These are phyloP conservation scores for Canariomyces notabilis DNA, from an alignment of 2,329 filamentous ascomycete genomes.

Conservation along the genomic window DNA sequence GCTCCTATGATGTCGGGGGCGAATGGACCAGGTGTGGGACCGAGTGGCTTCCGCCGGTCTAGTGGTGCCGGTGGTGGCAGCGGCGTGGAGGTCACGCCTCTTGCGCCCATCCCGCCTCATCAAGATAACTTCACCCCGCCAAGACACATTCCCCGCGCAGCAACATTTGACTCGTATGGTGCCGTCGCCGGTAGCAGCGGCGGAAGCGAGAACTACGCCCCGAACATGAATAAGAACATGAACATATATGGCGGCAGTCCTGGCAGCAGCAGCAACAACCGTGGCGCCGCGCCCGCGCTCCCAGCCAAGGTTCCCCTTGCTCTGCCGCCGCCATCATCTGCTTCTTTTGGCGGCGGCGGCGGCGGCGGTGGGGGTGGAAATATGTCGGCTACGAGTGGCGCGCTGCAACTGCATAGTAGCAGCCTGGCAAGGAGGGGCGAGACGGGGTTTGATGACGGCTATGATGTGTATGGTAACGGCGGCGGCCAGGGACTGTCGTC, in stretches of 20 bases:
- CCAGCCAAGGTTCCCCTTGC: slow-evolving; percentile 64
- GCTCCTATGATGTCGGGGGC: slow-evolving; percentile 32
- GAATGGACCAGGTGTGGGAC: slow-evolving; percentile 31
- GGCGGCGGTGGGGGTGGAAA: not conserved
- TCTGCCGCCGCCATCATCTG: slow-evolving; percentile 14
- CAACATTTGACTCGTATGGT: slow-evolving; percentile 49
- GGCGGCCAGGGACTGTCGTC: slow-evolving; percentile 46
- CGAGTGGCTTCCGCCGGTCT: slow-evolving; percentile 18
- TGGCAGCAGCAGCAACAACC: slow-evolving; percentile 28
- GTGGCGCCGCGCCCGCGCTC: slow-evolving; percentile 45
- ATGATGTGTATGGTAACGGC: slow-evolving; percentile 21
- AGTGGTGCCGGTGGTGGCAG: slow-evolving; percentile 5
- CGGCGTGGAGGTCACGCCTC: slow-evolving; percentile 35
- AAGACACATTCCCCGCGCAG: slow-evolving; percentile 40
- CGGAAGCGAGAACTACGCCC: slow-evolving; percentile 43
- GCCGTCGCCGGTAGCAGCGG: slow-evolving; percentile 22
- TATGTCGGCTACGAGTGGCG: slow-evolving; percentile 21
- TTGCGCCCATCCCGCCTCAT: slow-evolving; percentile 49
- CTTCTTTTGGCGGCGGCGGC: not conserved
- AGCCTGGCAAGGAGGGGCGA: slow-evolving; percentile 18
- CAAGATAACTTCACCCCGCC: slow-evolving; percentile 45
- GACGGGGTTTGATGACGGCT: slow-evolving; percentile 28
- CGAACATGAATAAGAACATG: slow-evolving; percentile 20
- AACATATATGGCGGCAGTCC: slow-evolving; percentile 26
- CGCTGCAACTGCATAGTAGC: slow-evolving; percentile 24